phyloP scores from a whole-genome alignment of 2,329 filamentous ascomycete species.

The Fusarium lyarnte region DNA sequence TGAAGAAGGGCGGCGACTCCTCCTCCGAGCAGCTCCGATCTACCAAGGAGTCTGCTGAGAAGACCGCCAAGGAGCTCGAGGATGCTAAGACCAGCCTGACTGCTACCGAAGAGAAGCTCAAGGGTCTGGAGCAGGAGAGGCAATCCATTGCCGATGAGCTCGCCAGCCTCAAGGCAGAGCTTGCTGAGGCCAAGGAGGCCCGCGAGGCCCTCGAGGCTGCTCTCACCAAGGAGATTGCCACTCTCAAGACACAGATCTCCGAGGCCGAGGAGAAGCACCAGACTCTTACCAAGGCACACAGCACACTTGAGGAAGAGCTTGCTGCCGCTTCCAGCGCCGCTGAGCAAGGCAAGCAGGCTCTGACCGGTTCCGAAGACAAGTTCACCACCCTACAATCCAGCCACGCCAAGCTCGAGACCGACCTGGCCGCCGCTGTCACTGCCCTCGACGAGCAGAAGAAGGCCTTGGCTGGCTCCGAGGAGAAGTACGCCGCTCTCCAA shows the following conservation, averaged over 20 bases:
- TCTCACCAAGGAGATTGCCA: slow-evolving; percentile 45
- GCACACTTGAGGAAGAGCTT: slow-evolving; percentile 47
- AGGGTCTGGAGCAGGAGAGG: slow-evolving; percentile 43
- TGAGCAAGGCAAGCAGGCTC: slow-evolving; percentile 42
- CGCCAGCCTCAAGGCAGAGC: slow-evolving; percentile 45
- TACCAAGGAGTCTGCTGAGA: slow-evolving; percentile 40
- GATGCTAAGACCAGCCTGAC: slow-evolving; percentile 37
- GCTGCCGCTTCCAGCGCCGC: slow-evolving; percentile 42
- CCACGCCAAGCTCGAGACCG: slow-evolving; percentile 43
- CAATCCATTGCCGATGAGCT: slow-evolving; percentile 48
- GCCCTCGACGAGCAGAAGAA: slow-evolving; percentile 44
- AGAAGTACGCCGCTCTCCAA: slow-evolving; percentile 41
- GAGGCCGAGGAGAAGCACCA: slow-evolving; percentile 48
- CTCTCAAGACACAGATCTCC: slow-evolving; percentile 49
- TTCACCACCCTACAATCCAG: slow-evolving; percentile 39
- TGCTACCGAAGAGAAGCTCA: slow-evolving; percentile 41
- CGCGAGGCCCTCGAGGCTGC: slow-evolving; percentile 47
- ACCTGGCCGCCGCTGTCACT: slow-evolving; percentile 41
- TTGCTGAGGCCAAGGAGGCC: slow-evolving; percentile 49
- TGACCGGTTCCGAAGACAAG: slow-evolving; percentile 43
- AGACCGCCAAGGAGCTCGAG: slow-evolving; percentile 37
- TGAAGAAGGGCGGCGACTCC: slow-evolving; percentile 43
- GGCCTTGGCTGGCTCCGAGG: slow-evolving; percentile 41
- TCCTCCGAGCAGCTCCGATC: slow-evolving; percentile 39
- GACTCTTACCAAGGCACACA: slow-evolving; percentile 43